Percentiles rank a stretch among this genome's conserved stretches.
Conservation (phyloP, 192 early-diverging fungal species). For the Coemansia sp. region DNA sequence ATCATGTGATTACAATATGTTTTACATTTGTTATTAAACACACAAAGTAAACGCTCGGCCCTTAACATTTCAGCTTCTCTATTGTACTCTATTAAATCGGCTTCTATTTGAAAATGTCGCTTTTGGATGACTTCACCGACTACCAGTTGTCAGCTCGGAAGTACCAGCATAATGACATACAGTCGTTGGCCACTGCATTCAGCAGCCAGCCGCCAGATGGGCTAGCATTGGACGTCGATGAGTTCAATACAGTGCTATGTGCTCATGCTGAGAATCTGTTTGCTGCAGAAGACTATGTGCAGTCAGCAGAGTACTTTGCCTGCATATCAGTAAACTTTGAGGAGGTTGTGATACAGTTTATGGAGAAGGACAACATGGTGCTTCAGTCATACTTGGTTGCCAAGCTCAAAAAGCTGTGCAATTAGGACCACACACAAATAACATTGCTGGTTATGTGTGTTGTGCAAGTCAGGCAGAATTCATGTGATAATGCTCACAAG, state of each 20-base stretch:
- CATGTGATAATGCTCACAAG: too few relatives aligned
- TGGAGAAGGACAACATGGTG: constrained; percentile 67
- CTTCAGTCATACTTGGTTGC: constrained; percentile 75
- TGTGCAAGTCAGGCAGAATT: too few relatives aligned
- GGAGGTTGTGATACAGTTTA: constrained; percentile 84
- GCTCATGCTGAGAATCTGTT: constrained; percentile 89
- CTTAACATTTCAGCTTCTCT: too few relatives aligned
- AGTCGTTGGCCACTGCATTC: constrained; percentile 1
- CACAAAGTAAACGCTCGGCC: too few relatives aligned
- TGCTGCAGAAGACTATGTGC: constrained; percentile 65
- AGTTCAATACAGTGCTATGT: constrained; percentile 59
- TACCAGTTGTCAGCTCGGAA: constrained; percentile 33
- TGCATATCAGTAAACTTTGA: constrained; percentile 79
- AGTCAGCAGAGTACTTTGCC: constrained; percentile 87
- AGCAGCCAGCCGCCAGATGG: constrained; percentile 1
- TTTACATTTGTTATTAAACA: too few relatives aligned
- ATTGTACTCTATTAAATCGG: not conserved
- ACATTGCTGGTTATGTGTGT: constrained; percentile 82
- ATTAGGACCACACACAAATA: constrained; percentile 77
- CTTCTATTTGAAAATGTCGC: constrained; percentile 30
- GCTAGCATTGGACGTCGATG: constrained; percentile 3
- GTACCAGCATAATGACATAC: constrained; percentile 17
- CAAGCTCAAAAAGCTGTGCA: constrained; percentile 69
- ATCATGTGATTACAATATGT: too few relatives aligned
- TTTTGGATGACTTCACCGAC: constrained; percentile 51